Conservation (phyloP, 345 rosid species). For the Kandelia obovata region DNA sequence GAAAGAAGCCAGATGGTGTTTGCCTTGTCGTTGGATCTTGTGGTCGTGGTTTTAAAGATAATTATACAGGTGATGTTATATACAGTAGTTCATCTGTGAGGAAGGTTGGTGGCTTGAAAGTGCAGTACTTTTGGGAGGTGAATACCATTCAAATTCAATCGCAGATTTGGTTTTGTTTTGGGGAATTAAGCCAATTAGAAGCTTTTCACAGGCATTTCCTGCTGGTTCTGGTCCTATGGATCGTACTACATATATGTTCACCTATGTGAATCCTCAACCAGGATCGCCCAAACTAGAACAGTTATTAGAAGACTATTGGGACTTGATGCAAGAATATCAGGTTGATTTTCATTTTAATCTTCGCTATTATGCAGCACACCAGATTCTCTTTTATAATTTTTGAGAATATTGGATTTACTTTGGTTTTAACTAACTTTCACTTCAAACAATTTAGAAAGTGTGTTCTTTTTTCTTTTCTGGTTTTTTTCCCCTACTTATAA, state of each 20-base stretch:
- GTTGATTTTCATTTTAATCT: constrained; percentile 31
- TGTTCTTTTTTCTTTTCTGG: too few species aligned
- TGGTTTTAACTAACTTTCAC: background rate
- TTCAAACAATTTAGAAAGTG: background rate
- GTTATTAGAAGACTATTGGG: constrained; percentile 83
- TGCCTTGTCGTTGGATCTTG: constrained; percentile 98
- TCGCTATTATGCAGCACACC: background rate
- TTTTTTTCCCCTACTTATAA: background rate
- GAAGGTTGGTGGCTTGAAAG: constrained; percentile 62
- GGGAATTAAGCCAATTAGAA: constrained; percentile 12
- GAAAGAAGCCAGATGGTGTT: constrained; percentile 87
- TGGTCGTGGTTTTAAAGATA: constrained; percentile 76
- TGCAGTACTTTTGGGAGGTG: constrained; percentile 96
- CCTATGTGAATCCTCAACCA: constrained; percentile 80
- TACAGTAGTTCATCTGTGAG: constrained; percentile 70
- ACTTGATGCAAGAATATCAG: constrained; percentile 88
- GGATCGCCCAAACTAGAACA: constrained; percentile 75
- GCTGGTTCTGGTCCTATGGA: constrained; percentile 87
- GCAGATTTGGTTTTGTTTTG: background rate
- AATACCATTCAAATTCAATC: constrained; percentile 5
- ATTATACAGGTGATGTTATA: constrained; percentile 76
- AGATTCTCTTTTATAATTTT: constrained; percentile 5
- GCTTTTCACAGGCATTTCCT: constrained; percentile 74
- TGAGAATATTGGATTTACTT: constrained; percentile 5
- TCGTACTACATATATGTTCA: constrained; percentile 97